Percentiles rank a stretch among this genome's conserved stretches.
phyloP scores from a whole-genome alignment of 768 basidiomycete species.

The Boletales sp. region DNA sequence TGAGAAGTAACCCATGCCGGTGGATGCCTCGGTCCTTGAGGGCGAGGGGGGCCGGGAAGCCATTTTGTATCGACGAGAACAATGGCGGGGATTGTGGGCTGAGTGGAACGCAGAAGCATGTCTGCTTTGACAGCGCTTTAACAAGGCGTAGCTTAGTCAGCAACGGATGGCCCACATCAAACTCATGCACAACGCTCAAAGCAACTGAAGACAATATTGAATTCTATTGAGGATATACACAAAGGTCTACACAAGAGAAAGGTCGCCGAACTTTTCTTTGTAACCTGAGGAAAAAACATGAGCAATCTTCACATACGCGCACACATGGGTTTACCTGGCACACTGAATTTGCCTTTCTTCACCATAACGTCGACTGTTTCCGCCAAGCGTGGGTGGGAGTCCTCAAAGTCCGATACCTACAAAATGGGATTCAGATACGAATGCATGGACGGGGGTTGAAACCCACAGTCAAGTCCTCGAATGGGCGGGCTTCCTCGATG shows the following conservation, averaged over 20 bases:
- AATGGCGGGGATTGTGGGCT: slow-evolving; percentile 10
- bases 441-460: neutral
- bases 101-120: slow-evolving; percentile 8
- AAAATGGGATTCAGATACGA: neutral
- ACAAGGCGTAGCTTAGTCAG: slow-evolving; percentile 22
- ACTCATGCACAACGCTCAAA: neutral
- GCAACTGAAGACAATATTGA: neutral
- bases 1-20: slow-evolving; percentile 55
- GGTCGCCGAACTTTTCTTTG: slow-evolving; percentile 96
- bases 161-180: neutral
- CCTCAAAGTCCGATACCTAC: slow-evolving; percentile 84
- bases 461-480: slow-evolving; percentile 92
- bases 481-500: slow-evolving; percentile 95
- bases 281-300: slow-evolving; percentile 48
- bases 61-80: slow-evolving; percentile 26
- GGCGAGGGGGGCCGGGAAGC: slow-evolving; percentile 39
- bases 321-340: slow-evolving; percentile 62
- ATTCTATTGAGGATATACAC: slow-evolving; percentile 25
- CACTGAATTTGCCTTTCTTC: slow-evolving; percentile 97
- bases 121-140: neutral
- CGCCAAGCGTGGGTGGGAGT: slow-evolving; percentile 88
- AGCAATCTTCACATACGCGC: neutral
- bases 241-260: slow-evolving; percentile 75
- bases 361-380: slow-evolving; percentile 94
- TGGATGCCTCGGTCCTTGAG: slow-evolving; percentile 28